These are phyloP conservation scores for Dujonia santamariae DNA, from an alignment of 1,139 yeast genomes.

Conservation along the genomic window DNA sequence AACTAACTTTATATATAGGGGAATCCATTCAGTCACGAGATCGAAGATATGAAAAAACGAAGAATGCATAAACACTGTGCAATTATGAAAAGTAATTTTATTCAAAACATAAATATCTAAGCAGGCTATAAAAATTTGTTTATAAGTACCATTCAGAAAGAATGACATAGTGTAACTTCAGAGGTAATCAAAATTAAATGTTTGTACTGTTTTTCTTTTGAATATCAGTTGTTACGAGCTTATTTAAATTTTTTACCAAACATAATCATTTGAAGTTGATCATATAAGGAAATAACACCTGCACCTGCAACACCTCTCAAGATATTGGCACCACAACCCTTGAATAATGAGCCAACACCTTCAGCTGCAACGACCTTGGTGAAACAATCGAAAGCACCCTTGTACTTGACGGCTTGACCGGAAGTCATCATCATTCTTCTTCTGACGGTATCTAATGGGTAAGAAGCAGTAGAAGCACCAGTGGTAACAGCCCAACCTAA, in stretches of 20 bases:
- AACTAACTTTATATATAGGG: too few relatives aligned
- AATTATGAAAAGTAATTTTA: too few relatives aligned
- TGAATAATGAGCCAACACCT: slow-evolving; percentile 71
- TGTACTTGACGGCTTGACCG: slow-evolving; percentile 75
- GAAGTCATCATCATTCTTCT: slow-evolving; percentile 90
- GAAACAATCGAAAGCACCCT: slow-evolving; percentile 74
- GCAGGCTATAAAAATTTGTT: too few relatives aligned
- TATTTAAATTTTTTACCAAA: slow-evolving; percentile 71
- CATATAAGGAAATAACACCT: slow-evolving; percentile 80
- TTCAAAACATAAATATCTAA: too few relatives aligned
- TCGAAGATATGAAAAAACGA: too few relatives aligned
- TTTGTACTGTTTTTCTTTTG: too few relatives aligned
- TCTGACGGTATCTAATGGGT: slow-evolving; percentile 81
- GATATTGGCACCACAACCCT: slow-evolving; percentile 87
- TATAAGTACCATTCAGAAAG: too few relatives aligned
- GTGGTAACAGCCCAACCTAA: slow-evolving; percentile 81
- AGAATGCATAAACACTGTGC: too few relatives aligned
- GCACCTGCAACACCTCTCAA: slow-evolving; percentile 89
- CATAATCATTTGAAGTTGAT: slow-evolving; percentile 69
- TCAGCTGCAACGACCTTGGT: slow-evolving; percentile 67
- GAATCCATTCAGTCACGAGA: too few relatives aligned
- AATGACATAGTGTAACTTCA: too few relatives aligned
- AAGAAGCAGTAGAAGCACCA: slow-evolving; percentile 76
- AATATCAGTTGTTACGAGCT: too few relatives aligned
- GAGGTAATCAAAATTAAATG: too few relatives aligned